phyloP scores from a whole-genome alignment of 495 filamentous ascomycete species.

The Podospora australis region DNA sequence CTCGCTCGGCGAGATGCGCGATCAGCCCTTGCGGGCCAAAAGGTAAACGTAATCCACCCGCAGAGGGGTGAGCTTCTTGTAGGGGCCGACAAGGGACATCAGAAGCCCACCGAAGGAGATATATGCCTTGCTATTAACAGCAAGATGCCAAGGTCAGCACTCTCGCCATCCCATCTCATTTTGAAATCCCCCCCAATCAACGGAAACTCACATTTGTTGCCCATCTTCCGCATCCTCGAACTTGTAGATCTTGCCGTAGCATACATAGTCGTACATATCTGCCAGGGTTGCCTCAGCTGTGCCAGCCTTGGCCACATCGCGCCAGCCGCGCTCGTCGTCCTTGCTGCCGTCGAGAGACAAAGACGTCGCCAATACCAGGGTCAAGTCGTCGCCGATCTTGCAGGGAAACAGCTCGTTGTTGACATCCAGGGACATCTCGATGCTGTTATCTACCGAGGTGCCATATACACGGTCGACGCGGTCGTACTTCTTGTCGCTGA shows the following conservation, averaged over 20 bases:
- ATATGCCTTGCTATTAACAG: slow-evolving; percentile 68
- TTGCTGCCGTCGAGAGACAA: slow-evolving; percentile 78
- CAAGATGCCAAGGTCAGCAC: background rate
- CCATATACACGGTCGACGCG: slow-evolving; percentile 77
- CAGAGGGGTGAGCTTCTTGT: slow-evolving; percentile 87
- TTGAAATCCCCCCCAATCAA: too few species aligned
- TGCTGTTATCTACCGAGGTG: slow-evolving; percentile 61
- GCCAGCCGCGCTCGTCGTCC: slow-evolving; percentile 66
- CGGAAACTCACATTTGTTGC: slow-evolving; percentile 68
- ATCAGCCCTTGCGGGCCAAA: slow-evolving; percentile 74
- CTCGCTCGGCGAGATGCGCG: too few species aligned
- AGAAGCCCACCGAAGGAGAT: slow-evolving; percentile 88
- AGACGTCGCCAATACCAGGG: slow-evolving; percentile 74
- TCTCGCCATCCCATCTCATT: background rate
- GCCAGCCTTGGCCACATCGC: slow-evolving; percentile 56
- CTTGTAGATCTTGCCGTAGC: slow-evolving; percentile 94
- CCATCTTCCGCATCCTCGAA: slow-evolving; percentile 81
- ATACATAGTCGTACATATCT: slow-evolving; percentile 94
- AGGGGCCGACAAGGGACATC: slow-evolving; percentile 84
- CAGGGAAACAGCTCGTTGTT: slow-evolving; percentile 89
- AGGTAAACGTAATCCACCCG: slow-evolving; percentile 91
- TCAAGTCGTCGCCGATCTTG: slow-evolving; percentile 61
- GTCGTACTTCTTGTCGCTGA: slow-evolving; percentile 87
- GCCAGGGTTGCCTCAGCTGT: slow-evolving; percentile 64
- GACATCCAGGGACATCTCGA: slow-evolving; percentile 75